A percentile compares a stretch with the other conserved stretches of the same genome.
phyloP scores from a whole-genome alignment of 148 eudicot species.

The Rhododendron molle region DNA sequence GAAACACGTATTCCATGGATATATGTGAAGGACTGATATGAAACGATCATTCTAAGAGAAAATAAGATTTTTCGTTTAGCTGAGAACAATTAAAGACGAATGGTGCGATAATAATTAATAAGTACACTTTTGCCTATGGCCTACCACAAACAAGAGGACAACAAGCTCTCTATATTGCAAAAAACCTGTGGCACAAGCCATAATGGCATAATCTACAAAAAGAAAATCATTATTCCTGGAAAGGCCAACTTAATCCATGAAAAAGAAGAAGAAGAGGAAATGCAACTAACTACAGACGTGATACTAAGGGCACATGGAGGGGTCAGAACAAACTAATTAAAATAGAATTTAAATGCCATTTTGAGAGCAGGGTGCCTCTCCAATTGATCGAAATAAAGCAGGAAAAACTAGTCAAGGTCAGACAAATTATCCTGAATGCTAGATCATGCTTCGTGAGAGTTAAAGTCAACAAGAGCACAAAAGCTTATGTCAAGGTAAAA shows the following conservation, averaged over 20 bases:
- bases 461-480: neutral
- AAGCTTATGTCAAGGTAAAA: neutral
- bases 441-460: neutral
- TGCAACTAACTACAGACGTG: neutral
- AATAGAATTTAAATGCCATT: no score
- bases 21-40: neutral
- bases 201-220: neutral
- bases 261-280: neutral
- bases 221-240: neutral
- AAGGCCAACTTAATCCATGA: neutral
- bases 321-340: neutral
- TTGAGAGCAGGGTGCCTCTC: neutral
- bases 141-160: neutral
- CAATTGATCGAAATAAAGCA: neutral
- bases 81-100: neutral
- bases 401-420: neutral
- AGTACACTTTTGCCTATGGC: neutral
- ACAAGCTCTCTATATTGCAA: neutral
- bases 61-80: neutral
- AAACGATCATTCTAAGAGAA: neutral
- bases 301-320: neutral
- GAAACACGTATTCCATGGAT: neutral
- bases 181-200: neutral
- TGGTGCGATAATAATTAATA: neutral
- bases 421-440: neutral